Evolutionary conservation across 306 rosid species (phyloP), one percentile per base, ranked within the genome.

Genomic region (Crataegus laevigata): DNA sequence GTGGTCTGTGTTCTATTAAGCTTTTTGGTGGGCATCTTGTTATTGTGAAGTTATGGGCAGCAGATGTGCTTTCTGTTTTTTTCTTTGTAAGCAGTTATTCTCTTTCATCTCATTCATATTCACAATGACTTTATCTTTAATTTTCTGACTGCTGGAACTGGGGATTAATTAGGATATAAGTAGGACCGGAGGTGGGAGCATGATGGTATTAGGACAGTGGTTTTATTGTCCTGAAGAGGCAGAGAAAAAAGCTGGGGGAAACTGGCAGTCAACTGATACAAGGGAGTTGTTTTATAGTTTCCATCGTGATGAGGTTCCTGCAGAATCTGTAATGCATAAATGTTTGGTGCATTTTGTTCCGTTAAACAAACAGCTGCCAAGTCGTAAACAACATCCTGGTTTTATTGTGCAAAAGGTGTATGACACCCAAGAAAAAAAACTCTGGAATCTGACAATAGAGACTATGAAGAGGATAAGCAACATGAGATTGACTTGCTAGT

Each of bases 191-290:
- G 83, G 71, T 71, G 93, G 96, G 54, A 85, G 79, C 78, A 77
- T 94, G 79, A 87, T 84, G 93, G 87, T 94, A 68, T 83, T 89
- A 3, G 93, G 99, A 45, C 99, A 94, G 71, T 92, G 99, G 99
- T 96, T 96, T 82, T 96, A 96, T 85, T 96, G 99, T 29, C 99
- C 99, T 3, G 99, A 92, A 86, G 99, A 96, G 84, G 99, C 99
- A 69, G 96, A 86, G 74, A 85, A 73, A 76, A 89, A 85, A 79
- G 94, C 87, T 28, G 97, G 99, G 42, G 96, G 97, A 75, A 87
- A 79, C 81, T 96, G 98, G 98, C 86, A 89, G 76, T 90, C 99
- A n/a, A 73, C 80, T 65, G 99, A 96, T 87, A 90, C 96, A 4
- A 91, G 94, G 84, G 97, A 92, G 84, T 87, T 96, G 58, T 96